Evolutionary conservation across 371 early-diverging fungal species (phyloP), one percentile per base, ranked within the genome.

Genomic region (Lichtheimia hyalospora): DNA sequence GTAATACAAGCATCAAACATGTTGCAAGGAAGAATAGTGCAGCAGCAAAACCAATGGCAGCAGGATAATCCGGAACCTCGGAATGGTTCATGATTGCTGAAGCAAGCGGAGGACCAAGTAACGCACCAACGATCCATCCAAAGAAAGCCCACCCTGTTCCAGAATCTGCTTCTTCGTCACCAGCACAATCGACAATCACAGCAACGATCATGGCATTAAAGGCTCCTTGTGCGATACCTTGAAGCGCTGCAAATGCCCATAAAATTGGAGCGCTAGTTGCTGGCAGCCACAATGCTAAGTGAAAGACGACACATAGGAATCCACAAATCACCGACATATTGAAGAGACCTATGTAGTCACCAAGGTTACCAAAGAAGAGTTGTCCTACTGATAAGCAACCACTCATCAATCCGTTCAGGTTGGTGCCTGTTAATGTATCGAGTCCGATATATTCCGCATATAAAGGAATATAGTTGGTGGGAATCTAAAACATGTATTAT

Each of bases 281-380:
- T 46, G 61, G 75, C 51, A 57, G 71, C 74, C 71, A 83, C n/a
- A 73, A 73, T 42, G 40, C 71, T 52, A 69, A 64, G 54, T 60
- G 73, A 56, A 28, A 60, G 12, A 81, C 52, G 15, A 84, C 76
- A 3, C 84, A 51, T 0, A 85, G 64, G 14, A 66, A 60, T 0
- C 80, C 60, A 55, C 84, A 79, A 5, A 81, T 14, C 13, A 74
- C 63, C 34, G 85, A 63, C 15, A 75, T 77, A 46, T 87, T 89
- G 55, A 84, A 67, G 27, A 79, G 79, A 14, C 89, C 89, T 20
- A 82, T 50, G 6, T 59, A 63, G 53, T 89, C 88, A 14, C 65
- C 46, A 18, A 83, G 58, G 3, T 77, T 79, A 0, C 78, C 78
- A 13, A 81, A 62, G 1, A 71, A 75, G 27, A 27, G 27, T 27